These are phyloP conservation scores for Populus trichocarpa DNA, from an alignment of 441 rosid species.

Conservation along the genomic window DNA sequence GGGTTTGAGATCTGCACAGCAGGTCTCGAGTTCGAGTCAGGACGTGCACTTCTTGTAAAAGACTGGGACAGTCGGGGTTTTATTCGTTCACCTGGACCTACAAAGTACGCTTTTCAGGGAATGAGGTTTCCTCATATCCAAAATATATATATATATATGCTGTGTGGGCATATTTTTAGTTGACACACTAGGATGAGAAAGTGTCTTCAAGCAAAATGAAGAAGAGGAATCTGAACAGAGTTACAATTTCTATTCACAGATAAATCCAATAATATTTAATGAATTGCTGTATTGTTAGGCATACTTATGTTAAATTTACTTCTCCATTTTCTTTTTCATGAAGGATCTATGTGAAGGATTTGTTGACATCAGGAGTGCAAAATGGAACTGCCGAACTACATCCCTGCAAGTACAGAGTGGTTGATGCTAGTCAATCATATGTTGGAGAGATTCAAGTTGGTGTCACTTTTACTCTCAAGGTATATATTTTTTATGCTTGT, in stretches of 20 bases:
- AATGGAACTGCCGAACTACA: conserved; percentile 57
- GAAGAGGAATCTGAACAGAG: not conserved
- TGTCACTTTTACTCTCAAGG: conserved; percentile 46
- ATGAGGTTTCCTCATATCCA: too few species aligned
- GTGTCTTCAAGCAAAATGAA: not conserved
- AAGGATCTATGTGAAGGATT: conserved; percentile 67
- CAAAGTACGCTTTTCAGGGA: too few species aligned
- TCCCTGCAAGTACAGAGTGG: conserved; percentile 51
- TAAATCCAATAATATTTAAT: not conserved
- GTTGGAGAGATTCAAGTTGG: conserved; percentile 71
- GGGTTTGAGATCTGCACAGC: too few species aligned
- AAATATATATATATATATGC: too few species aligned
- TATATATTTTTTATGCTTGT: conserved; percentile 15
- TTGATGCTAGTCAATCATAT: conserved; percentile 40
- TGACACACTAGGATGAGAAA: not conserved
- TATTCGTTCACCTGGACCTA: too few species aligned
- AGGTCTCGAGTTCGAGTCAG: too few species aligned
- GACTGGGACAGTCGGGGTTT: too few species aligned
- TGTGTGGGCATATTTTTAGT: not conserved
- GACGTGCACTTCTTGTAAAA: too few species aligned
- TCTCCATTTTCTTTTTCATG: not conserved
- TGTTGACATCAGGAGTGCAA: conserved; percentile 61
- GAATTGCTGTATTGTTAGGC: not conserved
- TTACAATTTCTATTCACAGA: not conserved
- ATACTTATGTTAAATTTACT: not conserved